phyloP scores from a whole-genome alignment of 2,329 filamentous ascomycete genomes.

The Allantophomopsis cytisporea region DNA sequence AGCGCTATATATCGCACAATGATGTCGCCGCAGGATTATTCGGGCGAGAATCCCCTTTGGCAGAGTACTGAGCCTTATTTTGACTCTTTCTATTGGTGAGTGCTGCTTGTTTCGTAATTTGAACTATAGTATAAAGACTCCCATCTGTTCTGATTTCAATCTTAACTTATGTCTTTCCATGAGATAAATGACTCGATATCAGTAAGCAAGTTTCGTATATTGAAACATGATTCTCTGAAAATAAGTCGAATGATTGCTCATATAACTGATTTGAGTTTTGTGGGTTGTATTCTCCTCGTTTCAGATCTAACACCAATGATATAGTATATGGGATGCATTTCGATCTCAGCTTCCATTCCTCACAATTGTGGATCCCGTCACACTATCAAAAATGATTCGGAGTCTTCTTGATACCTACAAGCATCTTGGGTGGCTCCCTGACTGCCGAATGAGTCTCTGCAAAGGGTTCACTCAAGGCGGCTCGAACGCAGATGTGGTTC shows the following conservation, averaged over 20 bases:
- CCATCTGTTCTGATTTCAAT: no score
- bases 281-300: no score
- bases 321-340: slow-evolving; percentile 60
- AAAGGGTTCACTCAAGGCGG: slow-evolving; percentile 66
- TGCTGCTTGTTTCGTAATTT: no score
- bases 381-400: slow-evolving; percentile 52
- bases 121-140: no score
- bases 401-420: slow-evolving; percentile 62
- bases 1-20: slow-evolving; percentile 53
- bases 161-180: no score
- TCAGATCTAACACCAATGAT: no score
- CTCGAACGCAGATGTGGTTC: slow-evolving; percentile 58
- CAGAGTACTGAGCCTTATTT: slow-evolving; percentile 51
- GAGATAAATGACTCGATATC: no score
- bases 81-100: slow-evolving; percentile 49
- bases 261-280: no score
- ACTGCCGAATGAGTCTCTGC: slow-evolving; percentile 49
- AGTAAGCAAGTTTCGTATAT: no score
- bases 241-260: no score
- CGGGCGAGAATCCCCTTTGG: slow-evolving; percentile 56
- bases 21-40: slow-evolving; percentile 59
- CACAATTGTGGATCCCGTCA: slow-evolving; percentile 51
- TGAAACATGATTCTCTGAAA: no score
- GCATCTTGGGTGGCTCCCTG: slow-evolving; percentile 34
- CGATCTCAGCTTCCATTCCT: slow-evolving; percentile 56